Percentiles rank a stretch among this genome's conserved stretches.
These are phyloP conservation scores for Mortierella sp. DNA, from an alignment of 371 early-diverging fungal genomes.

Conservation along the genomic window DNA sequence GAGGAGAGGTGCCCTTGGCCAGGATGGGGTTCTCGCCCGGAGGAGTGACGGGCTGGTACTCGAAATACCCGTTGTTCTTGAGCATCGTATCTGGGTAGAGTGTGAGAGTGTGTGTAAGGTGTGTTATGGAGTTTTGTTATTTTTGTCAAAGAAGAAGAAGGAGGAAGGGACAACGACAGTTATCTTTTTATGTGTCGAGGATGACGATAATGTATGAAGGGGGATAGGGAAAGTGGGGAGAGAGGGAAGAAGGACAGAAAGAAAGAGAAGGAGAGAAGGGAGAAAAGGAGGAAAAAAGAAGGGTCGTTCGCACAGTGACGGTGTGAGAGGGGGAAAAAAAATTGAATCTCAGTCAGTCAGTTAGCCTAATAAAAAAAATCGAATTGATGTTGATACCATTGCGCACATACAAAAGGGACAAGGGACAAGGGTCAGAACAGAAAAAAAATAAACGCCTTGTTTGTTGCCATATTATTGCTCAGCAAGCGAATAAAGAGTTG, in stretches of 20 bases:
- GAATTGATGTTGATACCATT: too few species aligned
- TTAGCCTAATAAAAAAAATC: neutral
- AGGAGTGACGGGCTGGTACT: constrained; percentile 46
- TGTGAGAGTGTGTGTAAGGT: neutral
- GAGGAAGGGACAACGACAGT: neutral
- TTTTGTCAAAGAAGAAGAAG: neutral
- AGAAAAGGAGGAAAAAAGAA: neutral
- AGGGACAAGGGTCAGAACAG: too few species aligned
- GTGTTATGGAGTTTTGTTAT: neutral
- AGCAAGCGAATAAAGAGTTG: neutral
- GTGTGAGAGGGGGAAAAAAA: neutral
- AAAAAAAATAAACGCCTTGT: too few species aligned
- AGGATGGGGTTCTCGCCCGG: constrained; percentile 31
- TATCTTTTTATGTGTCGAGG: too few species aligned
- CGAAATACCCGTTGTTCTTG: constrained; percentile 24
- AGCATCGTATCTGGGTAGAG: constrained; percentile 34
- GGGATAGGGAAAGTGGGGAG: neutral
- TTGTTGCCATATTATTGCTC: too few species aligned
- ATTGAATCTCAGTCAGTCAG: neutral
- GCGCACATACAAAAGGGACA: neutral
- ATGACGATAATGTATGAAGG: neutral
- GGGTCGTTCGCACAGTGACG: constrained; percentile 1
- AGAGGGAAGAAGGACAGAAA: neutral
- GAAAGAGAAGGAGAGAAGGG: neutral
- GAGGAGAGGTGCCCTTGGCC: constrained; percentile 4